Percentiles rank a stretch among this genome's conserved stretches.
Evolutionary conservation across 2,329 filamentous ascomycete genomes (phyloP).

Genomic region (Periconia digitata): DNA sequence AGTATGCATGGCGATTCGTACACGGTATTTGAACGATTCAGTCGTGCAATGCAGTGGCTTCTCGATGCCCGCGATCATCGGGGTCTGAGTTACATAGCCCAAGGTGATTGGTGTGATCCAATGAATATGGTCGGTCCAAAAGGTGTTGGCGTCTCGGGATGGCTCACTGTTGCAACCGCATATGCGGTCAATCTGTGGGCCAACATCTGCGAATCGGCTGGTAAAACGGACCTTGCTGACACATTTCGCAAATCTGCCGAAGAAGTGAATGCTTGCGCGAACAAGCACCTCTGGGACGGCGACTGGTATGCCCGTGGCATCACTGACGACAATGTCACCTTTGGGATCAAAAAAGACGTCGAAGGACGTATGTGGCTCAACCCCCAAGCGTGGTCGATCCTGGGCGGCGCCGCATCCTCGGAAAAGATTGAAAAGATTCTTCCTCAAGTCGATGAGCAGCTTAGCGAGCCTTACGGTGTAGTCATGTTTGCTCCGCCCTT

Average conservation of each 20-base stretch:
- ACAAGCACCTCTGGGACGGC: slow-evolving; percentile 58
- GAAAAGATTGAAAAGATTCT: slow-evolving; percentile 51
- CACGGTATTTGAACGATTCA: slow-evolving; percentile 58
- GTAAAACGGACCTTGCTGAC: slow-evolving; percentile 44
- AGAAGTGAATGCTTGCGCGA: slow-evolving; percentile 54
- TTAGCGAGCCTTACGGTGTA: slow-evolving; percentile 57
- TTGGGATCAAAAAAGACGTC: slow-evolving; percentile 54
- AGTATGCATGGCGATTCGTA: slow-evolving; percentile 49
- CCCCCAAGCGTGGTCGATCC: slow-evolving; percentile 59
- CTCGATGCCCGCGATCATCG: slow-evolving; percentile 54
- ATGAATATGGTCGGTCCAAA: slow-evolving; percentile 66
- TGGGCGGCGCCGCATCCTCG: slow-evolving; percentile 53
- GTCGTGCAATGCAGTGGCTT: slow-evolving; percentile 61
- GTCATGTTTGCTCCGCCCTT: slow-evolving; percentile 60
- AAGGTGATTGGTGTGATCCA: slow-evolving; percentile 63
- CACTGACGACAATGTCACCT: slow-evolving; percentile 57
- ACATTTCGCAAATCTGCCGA: slow-evolving; percentile 50
- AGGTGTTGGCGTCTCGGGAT: slow-evolving; percentile 60
- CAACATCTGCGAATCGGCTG: slow-evolving; percentile 51
- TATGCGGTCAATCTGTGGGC: slow-evolving; percentile 59
- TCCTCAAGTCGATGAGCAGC: slow-evolving; percentile 53
- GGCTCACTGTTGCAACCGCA: slow-evolving; percentile 59
- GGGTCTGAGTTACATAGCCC: slow-evolving; percentile 59
- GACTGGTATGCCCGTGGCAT: slow-evolving; percentile 61
- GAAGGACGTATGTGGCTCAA: slow-evolving; percentile 62